Percentiles rank a stretch among this genome's conserved stretches.
phyloP scores from a whole-genome alignment of 75 land plant genomes.

The Isoetes taiwanensis region DNA sequence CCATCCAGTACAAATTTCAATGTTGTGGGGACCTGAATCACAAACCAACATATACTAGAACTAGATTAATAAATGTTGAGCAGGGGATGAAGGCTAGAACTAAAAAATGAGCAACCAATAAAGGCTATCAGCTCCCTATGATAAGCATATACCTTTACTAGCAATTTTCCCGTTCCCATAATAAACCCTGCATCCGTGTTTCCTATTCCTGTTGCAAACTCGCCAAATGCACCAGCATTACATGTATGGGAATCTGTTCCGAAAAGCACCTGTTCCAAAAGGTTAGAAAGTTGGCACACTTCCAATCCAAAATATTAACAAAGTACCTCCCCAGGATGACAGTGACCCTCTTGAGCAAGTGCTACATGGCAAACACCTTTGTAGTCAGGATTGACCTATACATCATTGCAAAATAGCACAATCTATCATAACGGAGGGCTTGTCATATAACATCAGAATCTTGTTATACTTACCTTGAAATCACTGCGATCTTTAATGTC shows the following conservation, averaged over 20 bases:
- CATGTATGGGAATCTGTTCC: constrained; percentile 97
- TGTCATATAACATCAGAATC: too few species aligned
- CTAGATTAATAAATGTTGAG: not conserved
- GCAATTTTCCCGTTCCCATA: constrained; percentile 75
- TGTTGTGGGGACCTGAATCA: constrained; percentile 83
- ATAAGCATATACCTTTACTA: constrained; percentile 53
- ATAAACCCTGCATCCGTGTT: constrained; percentile 98
- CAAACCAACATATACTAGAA: not conserved
- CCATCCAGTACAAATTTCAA: constrained; percentile 91
- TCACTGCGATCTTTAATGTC: constrained; percentile 82
- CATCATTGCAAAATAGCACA: not conserved
- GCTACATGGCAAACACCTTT: constrained; percentile 98
- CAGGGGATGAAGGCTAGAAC: too few species aligned
- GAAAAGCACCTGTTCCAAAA: constrained; percentile 47
- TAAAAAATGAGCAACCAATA: too few species aligned
- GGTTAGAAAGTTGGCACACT: too few species aligned
- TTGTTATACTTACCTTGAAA: constrained; percentile 50
- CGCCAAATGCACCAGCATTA: constrained; percentile 96
- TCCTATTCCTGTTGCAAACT: constrained; percentile 99
- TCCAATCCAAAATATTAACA: not conserved
- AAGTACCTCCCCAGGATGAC: constrained; percentile 91
- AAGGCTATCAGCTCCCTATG: too few species aligned
- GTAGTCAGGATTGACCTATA: constrained; percentile 87
- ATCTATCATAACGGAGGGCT: not conserved
- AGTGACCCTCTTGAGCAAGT: constrained; percentile 96